phyloP scores from a whole-genome alignment of 2,329 filamentous ascomycete genomes.

The Calonectria ilicicola region DNA sequence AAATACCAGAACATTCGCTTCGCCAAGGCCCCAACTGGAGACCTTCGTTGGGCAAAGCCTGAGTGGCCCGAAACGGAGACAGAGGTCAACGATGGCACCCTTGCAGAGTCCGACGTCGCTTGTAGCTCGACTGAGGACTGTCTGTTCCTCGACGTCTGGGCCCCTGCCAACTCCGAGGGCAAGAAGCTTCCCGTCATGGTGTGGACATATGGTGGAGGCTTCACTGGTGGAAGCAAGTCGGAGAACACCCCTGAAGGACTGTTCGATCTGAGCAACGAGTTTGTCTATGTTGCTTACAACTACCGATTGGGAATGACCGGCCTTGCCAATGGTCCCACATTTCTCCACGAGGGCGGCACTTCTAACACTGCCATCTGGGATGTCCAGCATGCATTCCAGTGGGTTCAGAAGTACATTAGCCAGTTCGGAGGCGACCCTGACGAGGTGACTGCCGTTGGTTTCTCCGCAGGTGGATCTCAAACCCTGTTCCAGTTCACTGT shows the following conservation, averaged over 20 bases:
- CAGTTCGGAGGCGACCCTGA: slow-evolving; percentile 7
- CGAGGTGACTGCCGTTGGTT: slow-evolving; percentile 15
- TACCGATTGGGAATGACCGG: slow-evolving; percentile 18
- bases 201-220: slow-evolving; percentile 17
- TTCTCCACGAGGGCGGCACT: slow-evolving; percentile 13
- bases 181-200: slow-evolving; percentile 15
- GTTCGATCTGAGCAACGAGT: slow-evolving; percentile 15
- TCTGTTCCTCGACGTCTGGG: slow-evolving; percentile 15
- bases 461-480: slow-evolving; percentile 15
- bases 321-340: slow-evolving; percentile 10
- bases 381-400: slow-evolving; percentile 14
- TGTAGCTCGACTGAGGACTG: slow-evolving; percentile 15
- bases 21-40: slow-evolving; percentile 10
- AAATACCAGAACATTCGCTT: slow-evolving; percentile 20
- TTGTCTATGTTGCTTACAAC: slow-evolving; percentile 16
- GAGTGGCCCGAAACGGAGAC: slow-evolving; percentile 9
- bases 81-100: slow-evolving; percentile 1
- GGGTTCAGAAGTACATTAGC: slow-evolving; percentile 17
- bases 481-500: slow-evolving; percentile 18
- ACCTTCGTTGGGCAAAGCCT: slow-evolving; percentile 10
- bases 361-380: slow-evolving; percentile 19
- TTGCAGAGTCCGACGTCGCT: slow-evolving; percentile 7
- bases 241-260: slow-evolving; percentile 16
- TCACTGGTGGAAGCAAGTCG: slow-evolving; percentile 17
- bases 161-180: neutral